Evolutionary conservation across 495 filamentous ascomycete genomes (phyloP), one percentile per base, ranked within the genome.

Genomic region (Hyaloscypha hepaticicola): DNA sequence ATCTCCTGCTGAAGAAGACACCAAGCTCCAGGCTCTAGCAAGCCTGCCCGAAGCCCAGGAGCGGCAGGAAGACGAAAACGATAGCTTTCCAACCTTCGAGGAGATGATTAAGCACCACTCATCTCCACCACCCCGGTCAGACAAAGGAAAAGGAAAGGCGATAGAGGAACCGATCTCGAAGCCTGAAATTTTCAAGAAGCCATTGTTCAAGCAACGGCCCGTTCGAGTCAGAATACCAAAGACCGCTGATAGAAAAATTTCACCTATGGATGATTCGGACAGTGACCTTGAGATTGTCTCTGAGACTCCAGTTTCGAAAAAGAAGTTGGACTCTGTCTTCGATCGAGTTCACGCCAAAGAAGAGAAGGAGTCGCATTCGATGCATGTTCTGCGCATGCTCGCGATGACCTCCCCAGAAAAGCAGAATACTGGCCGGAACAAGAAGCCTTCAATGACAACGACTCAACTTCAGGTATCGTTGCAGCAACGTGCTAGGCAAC

Each of bases 401-500:
- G 91, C 93, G 8, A 72, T 96, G 41, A 85, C 79, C n/a, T 89
- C 83, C 69, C 76, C 89, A 73, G 70, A 81, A 62, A 82, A 85
- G 73, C 76, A 81, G 72, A 76, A 75, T 66, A 73, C 66, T 70
- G 77, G 66, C 57, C 70, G 62, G 61, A 73, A 76, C 38, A 61
- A 60, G 21, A 70, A 73, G n/a, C 72, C 75, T 2, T 81, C 80
- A 7, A 88, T 97, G 80, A 90, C 84, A 6, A 72, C 82, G 1
- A 82, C 83, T 9, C 86, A 95, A 64, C 78, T 98, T 49, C 84
- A 92, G n/a, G 77, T 80, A 8, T 81, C 76, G 22, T 74, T 98
- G 19, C 76, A 87, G 5, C 83, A 83, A 64, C 84, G 87, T 61
- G 92, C 93, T 0, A 84, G 91, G 34, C 80, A 87, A 66, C 95